Conservation (phyloP, 208 protist genomes). For the Leishmania aethiopica region DNA sequence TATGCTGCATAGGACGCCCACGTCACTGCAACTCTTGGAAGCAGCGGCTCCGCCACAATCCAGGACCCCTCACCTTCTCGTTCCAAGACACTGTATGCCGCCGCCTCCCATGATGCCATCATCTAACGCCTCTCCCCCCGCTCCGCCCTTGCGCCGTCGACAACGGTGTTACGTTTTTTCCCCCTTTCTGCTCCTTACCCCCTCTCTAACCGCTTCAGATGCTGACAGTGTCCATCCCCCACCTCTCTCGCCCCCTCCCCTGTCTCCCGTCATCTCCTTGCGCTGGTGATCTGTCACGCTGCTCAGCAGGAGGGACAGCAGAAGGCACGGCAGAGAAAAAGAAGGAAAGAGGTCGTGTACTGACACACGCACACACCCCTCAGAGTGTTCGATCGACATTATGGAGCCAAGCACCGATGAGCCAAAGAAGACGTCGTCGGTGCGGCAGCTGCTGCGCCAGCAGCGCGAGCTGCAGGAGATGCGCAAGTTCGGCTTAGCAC, state of each 20-base stretch:
- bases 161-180: neutral
- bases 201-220: neutral
- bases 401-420: slow-evolving; percentile 16
- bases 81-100: neutral
- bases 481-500: slow-evolving; percentile 84
- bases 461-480: slow-evolving; percentile 88
- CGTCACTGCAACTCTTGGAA: neutral
- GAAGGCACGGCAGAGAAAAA: neutral
- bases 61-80: neutral
- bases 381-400: neutral
- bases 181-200: neutral
- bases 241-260: neutral
- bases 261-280: neutral
- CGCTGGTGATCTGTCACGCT: neutral
- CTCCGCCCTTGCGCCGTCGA: neutral
- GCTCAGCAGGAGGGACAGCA: too few species aligned
- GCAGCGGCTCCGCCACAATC: neutral
- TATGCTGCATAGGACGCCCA: neutral
- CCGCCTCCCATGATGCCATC: neutral
- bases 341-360: neutral
- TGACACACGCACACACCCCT: neutral
- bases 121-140: neutral
- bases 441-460: slow-evolving; percentile 74
- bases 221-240: neutral
- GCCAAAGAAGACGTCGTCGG: slow-evolving; percentile 29